phyloP scores from a whole-genome alignment of 2,329 filamentous ascomycete species.

The Cryphonectria japonica region DNA sequence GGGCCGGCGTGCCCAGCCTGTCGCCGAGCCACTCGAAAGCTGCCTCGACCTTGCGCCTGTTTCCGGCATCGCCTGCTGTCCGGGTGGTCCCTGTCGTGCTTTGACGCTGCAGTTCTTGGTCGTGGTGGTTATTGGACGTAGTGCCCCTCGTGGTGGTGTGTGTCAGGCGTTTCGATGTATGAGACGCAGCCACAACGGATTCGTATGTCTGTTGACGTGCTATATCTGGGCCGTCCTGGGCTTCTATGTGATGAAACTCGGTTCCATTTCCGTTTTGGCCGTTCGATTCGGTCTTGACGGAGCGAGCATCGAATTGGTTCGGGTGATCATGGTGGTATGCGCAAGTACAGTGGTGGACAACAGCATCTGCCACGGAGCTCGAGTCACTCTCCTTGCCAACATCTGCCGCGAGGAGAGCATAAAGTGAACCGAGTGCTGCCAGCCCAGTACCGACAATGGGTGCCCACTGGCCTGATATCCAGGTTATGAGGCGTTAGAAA shows the following conservation, averaged over 20 bases:
- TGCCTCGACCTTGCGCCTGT: constrained; percentile 8
- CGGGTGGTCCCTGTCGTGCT: background rate
- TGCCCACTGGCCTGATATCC: constrained; percentile 58
- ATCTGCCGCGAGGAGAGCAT: constrained; percentile 16
- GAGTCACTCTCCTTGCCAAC: background rate
- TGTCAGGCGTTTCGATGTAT: background rate
- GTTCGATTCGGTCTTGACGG: background rate
- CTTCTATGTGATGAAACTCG: background rate
- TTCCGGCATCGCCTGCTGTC: constrained; percentile 6
- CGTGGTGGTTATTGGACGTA: background rate
- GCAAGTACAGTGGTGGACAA: background rate
- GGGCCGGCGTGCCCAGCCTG: constrained; percentile 15
- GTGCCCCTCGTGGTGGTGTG: constrained; percentile 5
- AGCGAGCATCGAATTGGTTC: too few species aligned
- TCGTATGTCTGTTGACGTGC: background rate
- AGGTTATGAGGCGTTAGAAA: background rate
- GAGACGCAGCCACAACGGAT: background rate
- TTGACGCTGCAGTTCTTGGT: background rate
- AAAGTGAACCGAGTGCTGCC: constrained; percentile 60
- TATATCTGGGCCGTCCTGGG: background rate
- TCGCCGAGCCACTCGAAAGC: constrained; percentile 18
- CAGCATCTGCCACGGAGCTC: background rate
- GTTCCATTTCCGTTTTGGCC: background rate
- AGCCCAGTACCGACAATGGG: constrained; percentile 62
- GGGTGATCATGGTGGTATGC: background rate